Percentiles rank a stretch among this genome's conserved stretches.
These are phyloP conservation scores for Diplosphaera chodatii DNA, from an alignment of 139 green algal genomes.

Conservation along the genomic window DNA sequence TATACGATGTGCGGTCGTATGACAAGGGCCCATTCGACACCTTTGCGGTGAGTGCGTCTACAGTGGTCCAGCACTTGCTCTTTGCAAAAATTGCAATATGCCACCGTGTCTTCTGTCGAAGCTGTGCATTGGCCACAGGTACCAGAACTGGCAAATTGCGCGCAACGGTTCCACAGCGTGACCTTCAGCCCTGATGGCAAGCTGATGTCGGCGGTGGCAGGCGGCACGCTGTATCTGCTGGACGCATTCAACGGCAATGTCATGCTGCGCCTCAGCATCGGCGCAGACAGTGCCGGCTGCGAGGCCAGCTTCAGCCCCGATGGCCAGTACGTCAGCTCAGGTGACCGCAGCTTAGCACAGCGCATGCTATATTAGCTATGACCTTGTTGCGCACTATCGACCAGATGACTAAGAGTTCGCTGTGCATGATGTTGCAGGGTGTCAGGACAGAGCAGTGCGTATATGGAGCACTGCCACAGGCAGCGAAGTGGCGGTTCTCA, in stretches of 20 bases:
- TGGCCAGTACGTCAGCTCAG: slow-evolving; percentile 65
- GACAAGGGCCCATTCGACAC: slow-evolving; percentile 77
- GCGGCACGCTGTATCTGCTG: slow-evolving; percentile 67
- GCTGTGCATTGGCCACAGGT: slow-evolving; percentile 46
- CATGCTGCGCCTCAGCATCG: slow-evolving; percentile 28
- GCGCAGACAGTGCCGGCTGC: slow-evolving; percentile 28
- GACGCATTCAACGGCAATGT: slow-evolving; percentile 68
- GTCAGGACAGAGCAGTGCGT: slow-evolving; percentile 55
- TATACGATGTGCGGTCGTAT: slow-evolving; percentile 81
- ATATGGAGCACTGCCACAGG: slow-evolving; percentile 55
- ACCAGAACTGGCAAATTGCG: slow-evolving; percentile 37
- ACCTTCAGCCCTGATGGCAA: slow-evolving; percentile 79
- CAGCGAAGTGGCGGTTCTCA: slow-evolving; percentile 53
- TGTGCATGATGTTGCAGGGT: too few relatives aligned
- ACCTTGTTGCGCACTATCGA: too few relatives aligned
- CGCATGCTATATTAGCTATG: too few relatives aligned
- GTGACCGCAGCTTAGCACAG: slow-evolving; percentile 16
- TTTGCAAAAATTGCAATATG: too few relatives aligned
- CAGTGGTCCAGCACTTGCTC: background rate
- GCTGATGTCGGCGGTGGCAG: slow-evolving; percentile 57
- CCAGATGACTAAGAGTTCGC: too few relatives aligned
- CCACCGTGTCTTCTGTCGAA: too few relatives aligned
- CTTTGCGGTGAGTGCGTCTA: slow-evolving; percentile 47
- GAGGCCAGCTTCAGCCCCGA: slow-evolving; percentile 78
- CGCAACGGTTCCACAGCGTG: slow-evolving; percentile 50